phyloP scores from a whole-genome alignment of 805 yeast genomes.

The Yamadazyma endophytica region DNA sequence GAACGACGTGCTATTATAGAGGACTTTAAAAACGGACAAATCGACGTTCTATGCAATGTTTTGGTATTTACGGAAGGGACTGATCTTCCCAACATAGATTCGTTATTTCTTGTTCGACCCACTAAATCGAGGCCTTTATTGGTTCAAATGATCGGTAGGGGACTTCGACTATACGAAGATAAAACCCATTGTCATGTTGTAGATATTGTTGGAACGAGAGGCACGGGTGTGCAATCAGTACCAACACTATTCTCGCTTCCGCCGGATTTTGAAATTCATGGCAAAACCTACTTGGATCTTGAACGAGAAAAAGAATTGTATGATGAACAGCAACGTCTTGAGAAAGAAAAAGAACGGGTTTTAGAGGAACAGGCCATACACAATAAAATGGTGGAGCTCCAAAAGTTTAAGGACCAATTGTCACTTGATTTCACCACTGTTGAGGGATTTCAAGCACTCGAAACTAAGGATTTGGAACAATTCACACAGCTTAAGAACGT shows the following conservation, averaged over 20 bases:
- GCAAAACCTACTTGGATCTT: constrained; percentile 7
- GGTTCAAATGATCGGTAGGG: constrained; percentile 90
- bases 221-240: constrained; percentile 50
- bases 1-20: constrained; percentile 51
- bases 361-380: constrained; percentile 9
- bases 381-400: constrained; percentile 9
- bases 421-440: constrained; percentile 32
- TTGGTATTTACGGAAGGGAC: constrained; percentile 93
- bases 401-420: constrained; percentile 11
- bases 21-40: constrained; percentile 57
- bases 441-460: constrained; percentile 31
- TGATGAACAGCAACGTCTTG: constrained; percentile 5
- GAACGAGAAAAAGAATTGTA: constrained; percentile 10
- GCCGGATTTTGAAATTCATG: constrained; percentile 10
- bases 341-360: constrained; percentile 9
- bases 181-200: constrained; percentile 70
- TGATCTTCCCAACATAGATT: constrained; percentile 86
- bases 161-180: constrained; percentile 59
- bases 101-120: constrained; percentile 74
- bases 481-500: constrained; percentile 11
- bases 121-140: constrained; percentile 69
- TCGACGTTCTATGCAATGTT: constrained; percentile 80
- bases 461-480: constrained; percentile 8
- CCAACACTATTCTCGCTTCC: constrained; percentile 47
- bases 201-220: constrained; percentile 66